phyloP scores from a whole-genome alignment of 2,329 filamentous ascomycete genomes.

The Dactylellina drechsleri region DNA sequence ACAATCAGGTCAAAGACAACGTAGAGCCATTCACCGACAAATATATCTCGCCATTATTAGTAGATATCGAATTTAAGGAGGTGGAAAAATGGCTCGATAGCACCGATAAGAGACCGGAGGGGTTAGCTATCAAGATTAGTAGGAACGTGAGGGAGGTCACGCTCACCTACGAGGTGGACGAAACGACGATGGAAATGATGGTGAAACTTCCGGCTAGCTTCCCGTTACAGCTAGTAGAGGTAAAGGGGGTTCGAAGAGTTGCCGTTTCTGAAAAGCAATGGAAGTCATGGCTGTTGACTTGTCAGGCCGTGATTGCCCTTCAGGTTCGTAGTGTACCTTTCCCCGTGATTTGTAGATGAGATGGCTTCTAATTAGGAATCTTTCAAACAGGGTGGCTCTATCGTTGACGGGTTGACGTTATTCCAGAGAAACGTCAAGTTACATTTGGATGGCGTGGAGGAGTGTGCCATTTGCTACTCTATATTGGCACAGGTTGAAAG shows the following conservation, averaged over 20 bases:
- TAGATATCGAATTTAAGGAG: conserved; percentile 73
- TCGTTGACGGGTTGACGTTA: conserved; percentile 85
- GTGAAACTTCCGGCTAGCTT: conserved; percentile 83
- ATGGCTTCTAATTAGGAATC: not conserved
- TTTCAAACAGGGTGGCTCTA: conserved; percentile 73
- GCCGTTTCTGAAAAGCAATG: conserved; percentile 91
- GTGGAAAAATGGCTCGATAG: conserved; percentile 74
- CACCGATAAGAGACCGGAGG: conserved; percentile 65
- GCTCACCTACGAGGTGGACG: conserved; percentile 87
- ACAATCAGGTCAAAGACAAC: conserved; percentile 79
- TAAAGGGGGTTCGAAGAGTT: conserved; percentile 81
- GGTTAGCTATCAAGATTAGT: conserved; percentile 76
- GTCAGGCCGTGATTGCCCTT: conserved; percentile 92
- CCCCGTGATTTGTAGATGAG: conserved; percentile 11
- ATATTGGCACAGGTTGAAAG: conserved; percentile 84
- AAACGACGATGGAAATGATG: conserved; percentile 82
- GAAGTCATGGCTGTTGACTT: conserved; percentile 87
- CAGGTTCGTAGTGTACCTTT: conserved; percentile 66
- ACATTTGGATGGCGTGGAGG: conserved; percentile 88
- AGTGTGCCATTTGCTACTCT: conserved; percentile 97
- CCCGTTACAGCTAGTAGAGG: conserved; percentile 80
- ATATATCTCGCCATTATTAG: conserved; percentile 78
- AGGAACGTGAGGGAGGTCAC: conserved; percentile 78
- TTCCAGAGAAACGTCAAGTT: conserved; percentile 89
- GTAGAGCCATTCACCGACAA: conserved; percentile 87